Evolutionary conservation across 805 yeast species (phyloP).

Genomic region (Saccharomycopsis sp.): DNA sequence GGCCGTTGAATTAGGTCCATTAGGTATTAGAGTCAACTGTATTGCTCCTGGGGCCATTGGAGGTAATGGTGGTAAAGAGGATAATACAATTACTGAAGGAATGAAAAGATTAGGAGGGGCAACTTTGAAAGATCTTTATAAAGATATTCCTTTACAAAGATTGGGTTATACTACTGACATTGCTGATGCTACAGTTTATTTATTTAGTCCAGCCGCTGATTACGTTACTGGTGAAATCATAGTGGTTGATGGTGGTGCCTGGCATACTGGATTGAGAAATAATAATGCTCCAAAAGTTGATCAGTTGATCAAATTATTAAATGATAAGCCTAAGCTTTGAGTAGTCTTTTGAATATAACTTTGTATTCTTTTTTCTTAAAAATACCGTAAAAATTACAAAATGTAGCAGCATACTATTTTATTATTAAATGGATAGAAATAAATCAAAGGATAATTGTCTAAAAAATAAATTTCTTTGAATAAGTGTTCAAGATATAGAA

Average conservation of each 20-base stretch:
- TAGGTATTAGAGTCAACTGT: conserved; percentile 74
- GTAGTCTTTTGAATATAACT: conserved; percentile 18
- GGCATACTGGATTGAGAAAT: conserved; percentile 59
- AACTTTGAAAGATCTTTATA: conserved; percentile 33
- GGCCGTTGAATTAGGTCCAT: conserved; percentile 87
- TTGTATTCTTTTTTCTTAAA: no score
- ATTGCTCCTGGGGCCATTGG: conserved; percentile 89
- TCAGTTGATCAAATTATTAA: conserved; percentile 24
- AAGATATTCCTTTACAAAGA: conserved; percentile 41
- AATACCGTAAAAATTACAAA: no score
- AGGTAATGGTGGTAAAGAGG: conserved; percentile 54
- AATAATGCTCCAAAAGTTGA: conserved; percentile 34
- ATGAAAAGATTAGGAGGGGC: conserved; percentile 46
- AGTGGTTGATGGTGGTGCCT: conserved; percentile 84
- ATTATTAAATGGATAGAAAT: neutral
- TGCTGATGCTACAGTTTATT: conserved; percentile 76
- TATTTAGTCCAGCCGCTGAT: conserved; percentile 74
- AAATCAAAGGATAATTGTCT: no score
- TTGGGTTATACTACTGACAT: conserved; percentile 50
- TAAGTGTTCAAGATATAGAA: no score
- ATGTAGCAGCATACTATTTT: no score
- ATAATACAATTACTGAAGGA: conserved; percentile 93
- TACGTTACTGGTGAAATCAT: conserved; percentile 69
- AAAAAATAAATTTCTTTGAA: no score
- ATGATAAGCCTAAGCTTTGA: conserved; percentile 29